Evolutionary conservation across 768 basidiomycete genomes (phyloP).

Genomic region (Leccinum incarnatum): DNA sequence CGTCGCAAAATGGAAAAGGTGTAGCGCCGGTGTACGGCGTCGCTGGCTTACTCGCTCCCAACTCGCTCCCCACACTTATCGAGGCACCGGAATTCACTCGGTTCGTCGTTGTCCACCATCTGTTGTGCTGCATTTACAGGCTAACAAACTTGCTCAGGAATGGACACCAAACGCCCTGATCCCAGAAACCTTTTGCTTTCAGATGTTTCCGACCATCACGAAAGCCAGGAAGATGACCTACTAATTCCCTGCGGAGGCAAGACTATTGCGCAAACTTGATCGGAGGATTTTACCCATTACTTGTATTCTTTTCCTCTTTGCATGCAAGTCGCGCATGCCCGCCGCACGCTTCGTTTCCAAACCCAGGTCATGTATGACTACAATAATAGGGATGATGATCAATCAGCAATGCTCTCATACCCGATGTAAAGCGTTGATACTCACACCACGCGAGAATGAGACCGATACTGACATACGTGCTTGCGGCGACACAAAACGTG

Average conservation of each 20-base stretch:
- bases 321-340: constrained; percentile 48
- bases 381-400: no score
- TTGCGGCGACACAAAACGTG: no score
- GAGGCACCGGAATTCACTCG: neutral
- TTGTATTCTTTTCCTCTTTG: constrained; percentile 71
- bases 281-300: constrained; percentile 64
- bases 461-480: no score
- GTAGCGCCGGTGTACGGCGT: neutral
- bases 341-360: no score
- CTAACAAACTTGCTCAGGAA: neutral
- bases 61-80: neutral
- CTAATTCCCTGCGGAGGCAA: constrained; percentile 42
- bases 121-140: constrained; percentile 20
- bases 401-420: no score
- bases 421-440: no score
- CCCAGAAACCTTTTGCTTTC: neutral
- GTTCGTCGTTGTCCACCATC: no score
- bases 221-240: constrained; percentile 16
- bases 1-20: neutral
- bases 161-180: constrained; percentile 18
- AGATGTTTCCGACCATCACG: constrained; percentile 4
- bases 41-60: neutral
- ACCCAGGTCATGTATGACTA: no score
- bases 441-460: no score
- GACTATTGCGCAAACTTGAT: constrained; percentile 64